Evolutionary conservation across 495 filamentous ascomycete species (phyloP).

Genomic region (Pseudevernia furfuracea): DNA sequence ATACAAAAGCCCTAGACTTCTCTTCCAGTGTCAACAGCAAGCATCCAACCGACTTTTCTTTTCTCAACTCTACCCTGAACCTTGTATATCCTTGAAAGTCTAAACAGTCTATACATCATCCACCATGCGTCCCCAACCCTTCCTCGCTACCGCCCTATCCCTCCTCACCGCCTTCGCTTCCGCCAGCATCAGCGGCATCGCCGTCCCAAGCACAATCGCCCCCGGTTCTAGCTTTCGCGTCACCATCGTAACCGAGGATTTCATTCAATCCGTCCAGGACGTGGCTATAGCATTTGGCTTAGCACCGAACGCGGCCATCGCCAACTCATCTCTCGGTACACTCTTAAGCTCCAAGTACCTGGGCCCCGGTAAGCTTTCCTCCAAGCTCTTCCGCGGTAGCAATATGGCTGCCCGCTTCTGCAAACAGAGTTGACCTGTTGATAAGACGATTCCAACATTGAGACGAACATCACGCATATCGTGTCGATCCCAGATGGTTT

Average conservation of each 20-base stretch:
- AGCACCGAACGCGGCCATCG: not conserved
- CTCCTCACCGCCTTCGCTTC: slow-evolving; percentile 6
- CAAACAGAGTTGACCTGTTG: not conserved
- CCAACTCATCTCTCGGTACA: not conserved
- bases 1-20: not conserved
- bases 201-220: slow-evolving; percentile 1
- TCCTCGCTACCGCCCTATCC: not conserved
- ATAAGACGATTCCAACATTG: slow-evolving; percentile 6
- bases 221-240: not conserved
- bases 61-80: not conserved
- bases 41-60: not conserved
- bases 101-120: not conserved
- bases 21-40: not conserved
- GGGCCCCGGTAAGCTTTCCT: slow-evolving; percentile 7
- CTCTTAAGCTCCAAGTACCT: not conserved
- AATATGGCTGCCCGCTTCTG: not conserved
- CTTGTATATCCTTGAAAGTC: not conserved
- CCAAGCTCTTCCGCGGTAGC: not conserved
- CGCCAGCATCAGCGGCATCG: slow-evolving; percentile 6
- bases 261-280: slow-evolving; percentile 5
- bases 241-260: slow-evolving; percentile 1
- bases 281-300: slow-evolving; percentile 2
- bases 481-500: not conserved
- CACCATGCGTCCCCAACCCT: slow-evolving; percentile 6
- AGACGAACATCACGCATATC: not conserved